Base-by-base conservation (phyloP, 768 basidiomycete species). In the Lactifluus volemus region DNA sequence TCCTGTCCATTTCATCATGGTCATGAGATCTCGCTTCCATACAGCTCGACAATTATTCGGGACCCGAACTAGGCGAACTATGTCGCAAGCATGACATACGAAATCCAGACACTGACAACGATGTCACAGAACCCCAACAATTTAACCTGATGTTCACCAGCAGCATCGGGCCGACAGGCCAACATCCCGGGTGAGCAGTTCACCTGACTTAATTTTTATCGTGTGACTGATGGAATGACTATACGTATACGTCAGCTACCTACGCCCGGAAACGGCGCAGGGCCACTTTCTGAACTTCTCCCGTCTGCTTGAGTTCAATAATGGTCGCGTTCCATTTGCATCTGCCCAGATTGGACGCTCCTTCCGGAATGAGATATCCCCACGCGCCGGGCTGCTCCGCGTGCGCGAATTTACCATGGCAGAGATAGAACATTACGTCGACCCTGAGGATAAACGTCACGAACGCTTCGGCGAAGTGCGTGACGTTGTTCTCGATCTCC, bases 321-420 rank as follows among this genome's bases (percentile, higher is more conserved):
- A 98, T 71, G 91, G 92, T 12, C 88, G 90, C 21, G 77, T 99
- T 21, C 97, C 96, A 0, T 99, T 98, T 70, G 97, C 96, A 12
- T 97, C 93, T 49, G 97, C 97, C 1, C 94, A 97, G 72, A 90
- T 99, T 66, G 97, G 97, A 38, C 86, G 90, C 55, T 84, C 90
- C 17, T 99, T 99, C 83, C 85, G 97, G 55, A 99, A 99, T 72
- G 97, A 98, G 73, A 98, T 99, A 67, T 95, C 94, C 0, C 97
- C 97, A 14, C 89, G 93, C 58, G 92, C 95, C 42, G 97, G 97
- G 55, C 81, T 99, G 44, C 81, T 99, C 50, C 94, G 97, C 63
- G 96, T 98, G 36, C 90, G 96, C 67, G 97, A 99, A 73, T 99
- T 98, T 77, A 97, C 92, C 11, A 97, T 98, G 96, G 97, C 94